Conservation (phyloP, 805 yeast genomes). For the Pichia nakasei region DNA sequence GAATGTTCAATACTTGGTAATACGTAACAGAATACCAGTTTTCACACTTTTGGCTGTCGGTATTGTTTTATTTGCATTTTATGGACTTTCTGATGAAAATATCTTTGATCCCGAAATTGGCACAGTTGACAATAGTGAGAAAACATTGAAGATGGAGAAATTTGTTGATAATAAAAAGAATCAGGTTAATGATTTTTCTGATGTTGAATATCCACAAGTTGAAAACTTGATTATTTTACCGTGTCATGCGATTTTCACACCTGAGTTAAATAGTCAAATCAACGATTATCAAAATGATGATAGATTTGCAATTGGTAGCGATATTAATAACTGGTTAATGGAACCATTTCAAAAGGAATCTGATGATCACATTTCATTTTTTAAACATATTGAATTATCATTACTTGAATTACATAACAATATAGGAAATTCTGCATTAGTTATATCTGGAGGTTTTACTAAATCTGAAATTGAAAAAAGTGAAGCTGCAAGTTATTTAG, state of each 20-base stretch:
- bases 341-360: conserved; percentile 65
- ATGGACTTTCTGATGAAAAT: conserved; percentile 3
- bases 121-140: neutral
- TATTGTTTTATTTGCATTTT: conserved; percentile 3
- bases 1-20: neutral
- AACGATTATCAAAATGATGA: neutral
- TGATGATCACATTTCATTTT: conserved; percentile 56
- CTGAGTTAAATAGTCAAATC: conserved; percentile 4
- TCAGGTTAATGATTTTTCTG: neutral
- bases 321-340: conserved; percentile 51
- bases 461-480: conserved; percentile 41
- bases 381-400: conserved; percentile 47
- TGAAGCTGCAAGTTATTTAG: conserved; percentile 51
- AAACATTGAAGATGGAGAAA: too few species aligned
- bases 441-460: conserved; percentile 58
- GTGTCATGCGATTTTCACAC: conserved; percentile 27
- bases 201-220: neutral
- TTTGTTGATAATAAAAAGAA: neutral
- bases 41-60: neutral
- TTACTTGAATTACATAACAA: conserved; percentile 27
- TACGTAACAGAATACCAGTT: conserved; percentile 1
- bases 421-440: conserved; percentile 12
- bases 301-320: conserved; percentile 33
- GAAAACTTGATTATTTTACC: conserved; percentile 39
- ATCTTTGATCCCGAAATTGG: neutral